These are phyloP conservation scores for Erodium trifolium DNA, from an alignment of 441 rosid species.

Conservation along the genomic window DNA sequence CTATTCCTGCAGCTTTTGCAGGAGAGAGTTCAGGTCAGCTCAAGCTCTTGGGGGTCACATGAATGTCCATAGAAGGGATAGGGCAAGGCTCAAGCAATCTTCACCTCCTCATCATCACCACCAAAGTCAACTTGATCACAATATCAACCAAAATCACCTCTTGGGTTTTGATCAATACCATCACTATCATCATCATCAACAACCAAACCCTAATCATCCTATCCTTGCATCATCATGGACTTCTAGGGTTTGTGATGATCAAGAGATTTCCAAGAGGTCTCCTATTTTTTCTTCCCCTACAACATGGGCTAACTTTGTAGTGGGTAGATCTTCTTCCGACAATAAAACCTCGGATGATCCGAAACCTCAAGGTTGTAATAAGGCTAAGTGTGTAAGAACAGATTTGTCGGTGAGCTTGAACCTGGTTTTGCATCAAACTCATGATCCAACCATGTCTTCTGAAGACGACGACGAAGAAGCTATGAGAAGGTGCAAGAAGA, in stretches of 20 bases:
- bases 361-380: conserved; percentile 18
- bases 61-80: conserved; percentile 50
- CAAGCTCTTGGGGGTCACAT: conserved; percentile 54
- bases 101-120: conserved; percentile 26
- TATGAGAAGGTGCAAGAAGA: conserved; percentile 30
- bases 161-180: conserved; percentile 12
- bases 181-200: conserved; percentile 25
- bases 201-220: conserved; percentile 43
- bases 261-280: background rate
- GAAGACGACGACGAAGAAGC: conserved; percentile 25
- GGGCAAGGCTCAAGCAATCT: conserved; percentile 72
- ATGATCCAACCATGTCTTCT: conserved; percentile 10
- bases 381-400: conserved; percentile 6
- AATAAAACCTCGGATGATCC: conserved; percentile 24
- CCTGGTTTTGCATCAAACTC: conserved; percentile 33
- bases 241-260: too few relatives aligned
- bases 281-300: conserved; percentile 21
- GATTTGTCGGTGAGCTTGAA: conserved; percentile 40
- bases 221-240: too few relatives aligned
- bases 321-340: conserved; percentile 12
- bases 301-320: conserved; percentile 13
- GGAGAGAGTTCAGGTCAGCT: conserved; percentile 87
- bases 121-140: too few relatives aligned
- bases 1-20: conserved; percentile 86
- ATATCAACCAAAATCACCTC: too few relatives aligned